These are phyloP conservation scores for Globisporangium paddicum DNA, from an alignment of 352 stramenopile genomes.

Conservation along the genomic window DNA sequence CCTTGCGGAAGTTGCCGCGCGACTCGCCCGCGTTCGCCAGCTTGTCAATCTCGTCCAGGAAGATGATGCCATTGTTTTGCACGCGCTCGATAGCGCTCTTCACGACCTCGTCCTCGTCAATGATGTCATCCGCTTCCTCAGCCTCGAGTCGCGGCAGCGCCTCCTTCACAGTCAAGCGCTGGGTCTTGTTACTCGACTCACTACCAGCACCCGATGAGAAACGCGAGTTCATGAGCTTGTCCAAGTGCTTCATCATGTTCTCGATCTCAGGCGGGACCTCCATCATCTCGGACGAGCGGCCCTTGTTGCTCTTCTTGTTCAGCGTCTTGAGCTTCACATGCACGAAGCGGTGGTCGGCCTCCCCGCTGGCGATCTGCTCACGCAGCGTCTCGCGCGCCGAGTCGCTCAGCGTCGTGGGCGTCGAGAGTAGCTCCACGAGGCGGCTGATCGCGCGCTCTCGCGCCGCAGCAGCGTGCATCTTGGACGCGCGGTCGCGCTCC, in stretches of 20 bases:
- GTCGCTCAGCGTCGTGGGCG: conserved; percentile 33
- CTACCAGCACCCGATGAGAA: conserved; percentile 18
- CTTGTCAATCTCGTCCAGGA: conserved; percentile 99
- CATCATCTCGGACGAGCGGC: conserved; percentile 50
- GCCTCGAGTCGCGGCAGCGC: conserved; percentile 64
- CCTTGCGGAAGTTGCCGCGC: conserved; percentile 85
- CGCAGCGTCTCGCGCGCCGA: conserved; percentile 39
- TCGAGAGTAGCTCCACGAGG: conserved; percentile 70
- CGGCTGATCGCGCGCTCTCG: conserved; percentile 88
- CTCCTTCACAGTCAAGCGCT: conserved; percentile 72
- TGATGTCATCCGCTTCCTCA: conserved; percentile 67
- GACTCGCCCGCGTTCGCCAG: conserved; percentile 90
- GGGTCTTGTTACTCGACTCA: conserved; percentile 25
- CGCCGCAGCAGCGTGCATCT: conserved; percentile 86
- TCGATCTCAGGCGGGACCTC: conserved; percentile 78
- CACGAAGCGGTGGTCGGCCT: conserved; percentile 48
- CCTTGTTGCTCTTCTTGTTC: conserved; percentile 27
- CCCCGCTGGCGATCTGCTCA: conserved; percentile 54
- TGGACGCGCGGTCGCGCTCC: conserved; percentile 66
- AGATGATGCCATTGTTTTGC: conserved; percentile 98
- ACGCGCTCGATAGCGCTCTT: conserved; percentile 82
- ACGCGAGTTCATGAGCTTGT: conserved; percentile 57
- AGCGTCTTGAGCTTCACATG: conserved; percentile 47
- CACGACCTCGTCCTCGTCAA: conserved; percentile 75
- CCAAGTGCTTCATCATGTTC: conserved; percentile 77